phyloP scores from a whole-genome alignment of 495 filamentous ascomycete species.

The Penicillium daleae region DNA sequence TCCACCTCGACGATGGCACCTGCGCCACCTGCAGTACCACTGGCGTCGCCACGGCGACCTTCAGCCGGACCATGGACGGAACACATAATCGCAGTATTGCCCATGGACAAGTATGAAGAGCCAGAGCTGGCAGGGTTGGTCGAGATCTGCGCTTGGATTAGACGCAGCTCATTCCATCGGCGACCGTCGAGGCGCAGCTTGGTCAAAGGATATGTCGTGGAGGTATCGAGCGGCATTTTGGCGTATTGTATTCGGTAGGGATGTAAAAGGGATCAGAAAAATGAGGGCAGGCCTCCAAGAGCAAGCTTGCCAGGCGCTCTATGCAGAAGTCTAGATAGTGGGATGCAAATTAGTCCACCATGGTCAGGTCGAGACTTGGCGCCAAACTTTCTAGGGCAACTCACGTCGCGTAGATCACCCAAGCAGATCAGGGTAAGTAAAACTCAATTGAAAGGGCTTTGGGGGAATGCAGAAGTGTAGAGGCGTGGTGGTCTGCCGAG shows the following conservation, averaged over 20 bases:
- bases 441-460: constrained; percentile 9
- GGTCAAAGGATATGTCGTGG: constrained; percentile 77
- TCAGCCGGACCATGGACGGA: constrained; percentile 84
- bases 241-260: background rate
- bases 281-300: background rate
- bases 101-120: constrained; percentile 88
- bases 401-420: background rate
- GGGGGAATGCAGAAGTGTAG: background rate
- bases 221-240: constrained; percentile 88
- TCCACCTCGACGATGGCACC: constrained; percentile 75
- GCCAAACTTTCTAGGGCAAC: background rate
- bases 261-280: background rate
- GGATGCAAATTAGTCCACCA: constrained; percentile 9
- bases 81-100: constrained; percentile 95
- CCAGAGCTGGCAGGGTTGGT: constrained; percentile 91
- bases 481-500: constrained; percentile 10
- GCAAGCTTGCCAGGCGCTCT: constrained; percentile 15
- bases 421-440: background rate
- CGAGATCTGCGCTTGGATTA: constrained; percentile 83
- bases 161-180: constrained; percentile 96
- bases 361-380: background rate
- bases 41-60: constrained; percentile 53
- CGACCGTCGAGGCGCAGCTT: constrained; percentile 91
- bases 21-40: constrained; percentile 50
- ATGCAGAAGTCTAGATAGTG: constrained; percentile 5